phyloP scores from a whole-genome alignment of 1,284 basidiomycete genomes.

The Rhodotorula sp. region DNA sequence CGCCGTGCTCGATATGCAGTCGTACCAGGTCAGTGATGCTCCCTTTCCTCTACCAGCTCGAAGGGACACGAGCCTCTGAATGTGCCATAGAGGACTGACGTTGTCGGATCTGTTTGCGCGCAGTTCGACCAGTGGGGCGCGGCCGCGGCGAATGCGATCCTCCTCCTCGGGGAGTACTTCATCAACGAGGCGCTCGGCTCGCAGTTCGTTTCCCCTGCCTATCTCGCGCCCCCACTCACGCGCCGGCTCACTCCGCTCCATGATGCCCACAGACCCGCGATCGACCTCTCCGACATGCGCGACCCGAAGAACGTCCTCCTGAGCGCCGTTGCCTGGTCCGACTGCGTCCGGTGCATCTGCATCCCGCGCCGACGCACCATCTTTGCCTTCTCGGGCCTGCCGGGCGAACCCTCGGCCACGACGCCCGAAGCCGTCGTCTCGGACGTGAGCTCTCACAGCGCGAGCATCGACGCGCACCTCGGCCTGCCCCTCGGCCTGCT shows the following conservation, averaged over 20 bases:
- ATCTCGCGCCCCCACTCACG: too few species aligned
- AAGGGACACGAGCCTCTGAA: too few species aligned
- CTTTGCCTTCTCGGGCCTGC: conserved; percentile 27
- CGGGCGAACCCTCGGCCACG: conserved; percentile 21
- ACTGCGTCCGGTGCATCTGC: conserved; percentile 27
- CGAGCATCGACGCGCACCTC: conserved; percentile 22
- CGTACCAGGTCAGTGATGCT: conserved; percentile 13
- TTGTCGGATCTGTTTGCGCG: not conserved
- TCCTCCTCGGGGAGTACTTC: conserved; percentile 35
- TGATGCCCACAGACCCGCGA: conserved; percentile 2
- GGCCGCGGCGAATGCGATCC: conserved; percentile 27
- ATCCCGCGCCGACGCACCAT: conserved; percentile 26
- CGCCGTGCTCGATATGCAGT: conserved; percentile 31
- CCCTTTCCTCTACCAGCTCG: not conserved
- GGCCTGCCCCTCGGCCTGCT: conserved; percentile 34
- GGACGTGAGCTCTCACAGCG: not conserved
- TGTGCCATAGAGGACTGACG: too few species aligned
- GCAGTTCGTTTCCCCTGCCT: conserved; percentile 1
- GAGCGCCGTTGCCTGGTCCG: conserved; percentile 31
- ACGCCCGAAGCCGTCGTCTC: conserved; percentile 10
- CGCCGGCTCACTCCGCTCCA: too few species aligned
- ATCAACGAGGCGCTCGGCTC: conserved; percentile 26
- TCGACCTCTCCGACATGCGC: conserved; percentile 18
- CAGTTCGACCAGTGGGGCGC: conserved; percentile 34
- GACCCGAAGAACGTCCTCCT: conserved; percentile 22